Percentiles rank a stretch among this genome's conserved stretches.
phyloP scores from a whole-genome alignment of 805 yeast species.

The Zygotorulaspora danielsina region DNA sequence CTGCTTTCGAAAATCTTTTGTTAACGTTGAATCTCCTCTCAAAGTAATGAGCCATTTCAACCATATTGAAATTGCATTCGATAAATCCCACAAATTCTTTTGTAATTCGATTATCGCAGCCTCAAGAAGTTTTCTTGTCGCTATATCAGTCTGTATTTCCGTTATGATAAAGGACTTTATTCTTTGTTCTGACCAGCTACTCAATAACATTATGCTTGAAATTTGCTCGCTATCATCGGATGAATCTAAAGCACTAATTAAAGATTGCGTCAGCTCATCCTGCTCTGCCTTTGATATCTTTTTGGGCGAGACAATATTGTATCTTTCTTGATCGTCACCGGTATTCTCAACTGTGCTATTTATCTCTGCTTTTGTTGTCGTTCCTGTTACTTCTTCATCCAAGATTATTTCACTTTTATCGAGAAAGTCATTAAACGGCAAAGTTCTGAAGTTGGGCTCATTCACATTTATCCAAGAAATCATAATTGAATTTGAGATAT shows the following conservation, averaged over 20 bases:
- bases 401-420: slow-evolving; percentile 28
- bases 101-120: slow-evolving; percentile 45
- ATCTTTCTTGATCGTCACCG: slow-evolving; percentile 13
- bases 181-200: slow-evolving; percentile 29
- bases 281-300: slow-evolving; percentile 27
- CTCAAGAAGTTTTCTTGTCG: slow-evolving; percentile 44
- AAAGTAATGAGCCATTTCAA: slow-evolving; percentile 71
- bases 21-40: slow-evolving; percentile 43
- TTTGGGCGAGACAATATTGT: slow-evolving; percentile 14
- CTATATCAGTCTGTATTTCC: slow-evolving; percentile 39
- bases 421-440: slow-evolving; percentile 22
- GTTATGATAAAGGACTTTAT: slow-evolving; percentile 34
- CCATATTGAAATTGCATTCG: slow-evolving; percentile 50
- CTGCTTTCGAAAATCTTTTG: slow-evolving; percentile 36
- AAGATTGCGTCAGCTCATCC: slow-evolving; percentile 23
- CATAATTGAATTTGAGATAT: slow-evolving; percentile 20
- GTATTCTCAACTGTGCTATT: slow-evolving; percentile 22
- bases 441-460: slow-evolving; percentile 37
- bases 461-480: slow-evolving; percentile 39
- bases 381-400: slow-evolving; percentile 28
- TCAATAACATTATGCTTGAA: slow-evolving; percentile 23
- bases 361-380: slow-evolving; percentile 17
- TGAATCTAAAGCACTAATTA: slow-evolving; percentile 32
- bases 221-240: slow-evolving; percentile 27
- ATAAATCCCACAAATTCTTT: slow-evolving; percentile 28